Conservation (phyloP, 78 protist species). For the Chrysochromulina parva region DNA sequence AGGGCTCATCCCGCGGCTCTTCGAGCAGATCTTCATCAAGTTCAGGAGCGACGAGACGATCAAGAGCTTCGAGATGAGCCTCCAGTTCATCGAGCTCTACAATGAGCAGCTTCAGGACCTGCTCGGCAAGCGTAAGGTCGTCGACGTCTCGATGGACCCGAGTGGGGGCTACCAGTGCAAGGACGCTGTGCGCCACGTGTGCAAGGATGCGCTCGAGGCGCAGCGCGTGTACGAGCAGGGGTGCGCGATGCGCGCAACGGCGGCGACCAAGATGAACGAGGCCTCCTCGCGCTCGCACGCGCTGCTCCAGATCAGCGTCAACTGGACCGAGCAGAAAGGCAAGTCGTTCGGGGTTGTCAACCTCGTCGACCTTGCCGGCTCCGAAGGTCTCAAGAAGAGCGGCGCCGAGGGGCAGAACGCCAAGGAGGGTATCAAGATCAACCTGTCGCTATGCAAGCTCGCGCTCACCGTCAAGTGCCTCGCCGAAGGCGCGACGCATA, state of each 20-base stretch:
- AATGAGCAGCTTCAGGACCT: conserved; percentile 1
- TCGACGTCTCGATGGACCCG: conserved; percentile 32
- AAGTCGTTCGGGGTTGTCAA: not conserved
- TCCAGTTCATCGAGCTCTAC: conserved; percentile 6
- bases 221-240: not conserved
- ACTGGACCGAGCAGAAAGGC: not conserved
- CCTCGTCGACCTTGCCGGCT: conserved; percentile 21
- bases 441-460: conserved; percentile 7
- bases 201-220: not conserved
- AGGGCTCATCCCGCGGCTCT: conserved; percentile 10
- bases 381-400: not conserved
- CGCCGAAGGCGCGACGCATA: not conserved
- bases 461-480: not conserved
- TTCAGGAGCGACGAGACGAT: not conserved
- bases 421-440: conserved; percentile 21
- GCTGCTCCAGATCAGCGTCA: not conserved
- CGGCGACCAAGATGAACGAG: conserved; percentile 22
- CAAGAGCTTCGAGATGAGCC: not conserved
- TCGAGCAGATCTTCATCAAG: not conserved
- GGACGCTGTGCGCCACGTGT: not conserved
- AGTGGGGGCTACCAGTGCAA: conserved; percentile 16
- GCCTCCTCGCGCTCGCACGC: conserved; percentile 48
- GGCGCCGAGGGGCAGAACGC: not conserved
- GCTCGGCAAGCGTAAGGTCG: not conserved
- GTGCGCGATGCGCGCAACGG: not conserved